Percentiles rank a stretch among this genome's conserved stretches.
Evolutionary conservation across 1,284 basidiomycete species (phyloP).

Genomic region (Puccinia hordei): DNA sequence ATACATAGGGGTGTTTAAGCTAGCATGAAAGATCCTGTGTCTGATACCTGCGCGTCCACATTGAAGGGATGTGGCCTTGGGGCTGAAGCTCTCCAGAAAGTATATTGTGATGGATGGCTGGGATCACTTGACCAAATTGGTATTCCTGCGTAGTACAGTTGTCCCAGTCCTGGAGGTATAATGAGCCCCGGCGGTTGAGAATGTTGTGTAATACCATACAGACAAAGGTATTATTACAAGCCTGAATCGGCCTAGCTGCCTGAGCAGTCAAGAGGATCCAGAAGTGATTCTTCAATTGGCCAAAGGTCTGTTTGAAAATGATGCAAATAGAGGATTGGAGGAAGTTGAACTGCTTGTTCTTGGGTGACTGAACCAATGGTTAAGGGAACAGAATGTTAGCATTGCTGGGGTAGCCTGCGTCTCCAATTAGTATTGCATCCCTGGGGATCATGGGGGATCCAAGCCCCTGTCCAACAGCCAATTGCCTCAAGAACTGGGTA

Average conservation of each 20-base stretch:
- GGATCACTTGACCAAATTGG: not conserved
- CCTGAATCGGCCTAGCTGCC: not conserved
- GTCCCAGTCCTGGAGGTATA: constrained; percentile 8
- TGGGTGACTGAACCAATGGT: constrained; percentile 38
- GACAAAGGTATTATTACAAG: not conserved
- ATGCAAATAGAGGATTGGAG: not conserved
- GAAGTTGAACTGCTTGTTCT: not conserved
- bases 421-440: no score
- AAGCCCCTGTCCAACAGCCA: no score
- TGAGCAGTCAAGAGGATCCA: not conserved
- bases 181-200: not conserved
- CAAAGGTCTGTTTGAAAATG: not conserved
- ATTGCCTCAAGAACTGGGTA: no score
- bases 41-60: no score
- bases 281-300: not conserved
- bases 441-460: no score
- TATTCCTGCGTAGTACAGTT: not conserved
- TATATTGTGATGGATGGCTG: no score
- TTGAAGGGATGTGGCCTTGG: no score
- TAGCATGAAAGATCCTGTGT: no score
- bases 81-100: no score
- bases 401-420: no score
- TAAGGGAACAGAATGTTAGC: no score
- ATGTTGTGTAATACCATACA: constrained; percentile 7
- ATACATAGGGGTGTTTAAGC: no score